Base-by-base conservation (phyloP, 176 grass and related monocot genomes). In the Musa schizocarpa region DNA sequence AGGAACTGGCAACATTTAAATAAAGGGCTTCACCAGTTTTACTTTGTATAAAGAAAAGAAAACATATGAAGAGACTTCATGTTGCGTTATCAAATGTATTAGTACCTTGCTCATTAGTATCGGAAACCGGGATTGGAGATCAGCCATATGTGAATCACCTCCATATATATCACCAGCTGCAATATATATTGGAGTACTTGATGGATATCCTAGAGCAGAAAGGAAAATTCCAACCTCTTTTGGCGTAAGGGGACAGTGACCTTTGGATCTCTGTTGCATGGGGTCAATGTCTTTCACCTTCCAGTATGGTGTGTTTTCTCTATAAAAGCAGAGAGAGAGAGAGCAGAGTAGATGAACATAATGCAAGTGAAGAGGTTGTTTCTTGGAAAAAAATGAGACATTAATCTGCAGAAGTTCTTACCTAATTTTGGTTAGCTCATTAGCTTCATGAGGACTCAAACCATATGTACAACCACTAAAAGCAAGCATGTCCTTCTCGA, bases 401-500 rank as follows among this genome's bases (percentile, higher is more conserved):
- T 69, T 19, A 34, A n/a, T 26, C 52, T 8, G 53, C 27, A 49
- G 7, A 43, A 43, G 34, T 54, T 63, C 54, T 71, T 81, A 83
- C 95, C 95, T 93, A 72, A 99, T 99, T 68, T 65, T 62, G 72
- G 88, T 76, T 50, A 99, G 88, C 77, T 99, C 95, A 11, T 94
- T 84, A 84, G 95, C 90, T 84, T 99, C 95, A 13, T 43, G 78
- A 66, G 84, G 72, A 70, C 88, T 94, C 50, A 99, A 76, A 73
- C 95, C 95, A 76, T 99, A 85, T 11, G 95, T 94, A 74, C 95
- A 99, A n/a, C 95, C 95, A 56, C 95, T 99, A 75, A 99, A 99
- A 86, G 95, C 95, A 83, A 99, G 88, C 90, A 99, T 92, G 82
- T 99, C 95, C 74, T 99, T 99, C 78, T 99, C 95, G 77, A 92